Conservation (phyloP, 2,329 filamentous ascomycete genomes). For the Malbranchea zuffiana region DNA sequence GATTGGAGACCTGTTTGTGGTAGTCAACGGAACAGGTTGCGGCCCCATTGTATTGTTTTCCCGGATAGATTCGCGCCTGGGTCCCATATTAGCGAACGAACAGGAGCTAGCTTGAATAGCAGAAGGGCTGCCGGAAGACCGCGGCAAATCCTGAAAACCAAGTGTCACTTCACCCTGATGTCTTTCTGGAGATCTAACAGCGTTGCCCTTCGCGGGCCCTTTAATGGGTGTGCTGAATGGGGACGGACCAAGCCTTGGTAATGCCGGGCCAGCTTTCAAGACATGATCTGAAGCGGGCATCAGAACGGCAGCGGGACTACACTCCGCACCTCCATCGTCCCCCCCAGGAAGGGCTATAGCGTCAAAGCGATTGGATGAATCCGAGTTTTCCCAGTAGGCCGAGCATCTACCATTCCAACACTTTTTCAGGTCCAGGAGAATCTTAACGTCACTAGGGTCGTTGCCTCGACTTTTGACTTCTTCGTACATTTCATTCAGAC, state of each 20-base stretch:
- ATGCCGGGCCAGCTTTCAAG: too few relatives aligned
- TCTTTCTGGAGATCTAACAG: too few relatives aligned
- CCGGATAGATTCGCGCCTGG: slow-evolving; percentile 20
- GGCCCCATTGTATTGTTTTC: slow-evolving; percentile 26
- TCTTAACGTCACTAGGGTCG: slow-evolving; percentile 62
- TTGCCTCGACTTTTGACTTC: slow-evolving; percentile 42
- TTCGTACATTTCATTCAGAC: slow-evolving; percentile 56
- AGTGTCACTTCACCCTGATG: too few relatives aligned
- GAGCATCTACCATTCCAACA: slow-evolving; percentile 91
- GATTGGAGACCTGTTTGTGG: slow-evolving; percentile 18
- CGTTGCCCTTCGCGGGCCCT: too few relatives aligned
- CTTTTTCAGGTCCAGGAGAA: slow-evolving; percentile 86
- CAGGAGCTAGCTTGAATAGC: slow-evolving; percentile 45
- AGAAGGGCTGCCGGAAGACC: not conserved
- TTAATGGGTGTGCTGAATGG: too few relatives aligned
- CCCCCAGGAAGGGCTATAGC: slow-evolving; percentile 65
- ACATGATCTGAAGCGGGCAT: too few relatives aligned
- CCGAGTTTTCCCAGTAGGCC: slow-evolving; percentile 84
- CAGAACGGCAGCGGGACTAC: too few relatives aligned
- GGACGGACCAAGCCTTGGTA: too few relatives aligned
- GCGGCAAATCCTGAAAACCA: too few relatives aligned
- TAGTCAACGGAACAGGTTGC: slow-evolving; percentile 33
- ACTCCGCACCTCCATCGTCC: too few relatives aligned
- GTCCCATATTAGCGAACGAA: slow-evolving; percentile 43
- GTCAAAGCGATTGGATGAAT: slow-evolving; percentile 47